Percentiles rank a stretch among this genome's conserved stretches.
Evolutionary conservation across 129 eudicot genomes (phyloP).

Genomic region (Dittrichia graveolens): DNA sequence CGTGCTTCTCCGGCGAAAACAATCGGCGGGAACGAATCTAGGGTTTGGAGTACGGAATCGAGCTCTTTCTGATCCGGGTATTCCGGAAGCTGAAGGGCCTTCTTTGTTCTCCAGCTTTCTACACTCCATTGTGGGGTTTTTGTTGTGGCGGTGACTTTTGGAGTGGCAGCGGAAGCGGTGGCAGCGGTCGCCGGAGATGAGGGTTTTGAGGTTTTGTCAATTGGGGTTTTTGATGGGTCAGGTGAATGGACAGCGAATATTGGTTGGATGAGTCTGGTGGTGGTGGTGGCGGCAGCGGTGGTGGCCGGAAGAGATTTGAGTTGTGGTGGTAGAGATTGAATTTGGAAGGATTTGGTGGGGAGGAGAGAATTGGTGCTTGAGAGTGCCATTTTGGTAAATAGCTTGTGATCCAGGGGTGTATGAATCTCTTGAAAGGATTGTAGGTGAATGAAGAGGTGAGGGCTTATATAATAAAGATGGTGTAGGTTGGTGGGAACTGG

Average conservation of each 20-base stretch:
- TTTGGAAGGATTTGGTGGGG: constrained; percentile 42
- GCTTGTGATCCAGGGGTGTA: constrained; percentile 3
- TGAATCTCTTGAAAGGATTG: not conserved
- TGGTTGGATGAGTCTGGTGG: constrained; percentile 40
- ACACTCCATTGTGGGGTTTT: constrained; percentile 54
- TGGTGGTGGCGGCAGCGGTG: constrained; percentile 32
- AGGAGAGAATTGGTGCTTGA: constrained; percentile 45
- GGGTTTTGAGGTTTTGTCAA: constrained; percentile 32
- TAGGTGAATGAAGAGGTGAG: not conserved
- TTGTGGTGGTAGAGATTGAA: constrained; percentile 36
- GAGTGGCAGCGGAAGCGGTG: constrained; percentile 44
- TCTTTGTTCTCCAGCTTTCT: constrained; percentile 83
- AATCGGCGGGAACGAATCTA: constrained; percentile 83
- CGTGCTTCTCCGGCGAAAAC: constrained; percentile 97
- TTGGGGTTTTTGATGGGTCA: constrained; percentile 52
- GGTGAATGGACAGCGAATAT: constrained; percentile 80
- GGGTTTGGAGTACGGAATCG: constrained; percentile 70
- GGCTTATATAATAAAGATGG: constrained; percentile 1
- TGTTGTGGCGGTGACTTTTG: constrained; percentile 30
- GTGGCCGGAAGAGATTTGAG: constrained; percentile 39
- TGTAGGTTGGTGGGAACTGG: constrained; percentile 10
- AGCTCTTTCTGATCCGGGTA: constrained; percentile 71
- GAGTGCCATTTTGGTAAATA: constrained; percentile 34
- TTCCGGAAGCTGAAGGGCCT: constrained; percentile 83
- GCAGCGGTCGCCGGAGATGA: constrained; percentile 42